phyloP scores from a whole-genome alignment of 352 stramenopile species.

The Phytopythium chamaehyphon region DNA sequence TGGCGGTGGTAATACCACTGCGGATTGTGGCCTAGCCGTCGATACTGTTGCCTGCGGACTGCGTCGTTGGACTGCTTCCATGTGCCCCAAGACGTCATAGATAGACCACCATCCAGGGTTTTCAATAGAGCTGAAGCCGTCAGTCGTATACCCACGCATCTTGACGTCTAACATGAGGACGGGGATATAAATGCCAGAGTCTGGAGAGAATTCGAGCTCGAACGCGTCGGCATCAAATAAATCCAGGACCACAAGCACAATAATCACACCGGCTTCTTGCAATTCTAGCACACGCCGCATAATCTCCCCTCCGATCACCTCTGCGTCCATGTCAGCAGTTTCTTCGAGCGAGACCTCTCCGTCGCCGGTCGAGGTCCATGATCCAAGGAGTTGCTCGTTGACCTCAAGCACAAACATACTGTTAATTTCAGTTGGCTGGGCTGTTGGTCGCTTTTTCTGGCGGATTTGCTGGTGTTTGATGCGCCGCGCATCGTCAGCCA shows the following conservation, averaged over 20 bases:
- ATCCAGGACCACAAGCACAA: conserved; percentile 58
- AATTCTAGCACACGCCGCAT: conserved; percentile 45
- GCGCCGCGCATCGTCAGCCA: conserved; percentile 27
- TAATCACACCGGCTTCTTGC: conserved; percentile 52
- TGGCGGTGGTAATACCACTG: conserved; percentile 16
- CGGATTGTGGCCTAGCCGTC: neutral
- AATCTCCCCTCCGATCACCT: conserved; percentile 41
- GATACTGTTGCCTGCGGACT: neutral
- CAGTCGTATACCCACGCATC: neutral
- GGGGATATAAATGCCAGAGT: conserved; percentile 63
- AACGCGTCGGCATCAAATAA: conserved; percentile 58
- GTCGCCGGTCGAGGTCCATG: conserved; percentile 8
- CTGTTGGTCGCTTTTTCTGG: conserved; percentile 31
- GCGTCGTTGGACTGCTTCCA: conserved; percentile 9
- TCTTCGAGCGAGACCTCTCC: conserved; percentile 4
- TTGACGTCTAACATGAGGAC: conserved; percentile 49
- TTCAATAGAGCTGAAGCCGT: neutral
- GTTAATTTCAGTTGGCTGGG: conserved; percentile 33
- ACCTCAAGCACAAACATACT: conserved; percentile 43
- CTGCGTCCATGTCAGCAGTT: conserved; percentile 20
- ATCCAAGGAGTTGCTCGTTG: conserved; percentile 21
- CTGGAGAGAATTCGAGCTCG: conserved; percentile 34
- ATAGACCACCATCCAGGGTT: conserved; percentile 9
- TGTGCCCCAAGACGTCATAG: conserved; percentile 8
- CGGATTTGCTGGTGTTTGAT: conserved; percentile 35